A percentile compares a stretch with the other conserved stretches of the same genome.
These are phyloP conservation scores for Nicotiana otophora DNA, from an alignment of 257 asterid species.

Conservation along the genomic window DNA sequence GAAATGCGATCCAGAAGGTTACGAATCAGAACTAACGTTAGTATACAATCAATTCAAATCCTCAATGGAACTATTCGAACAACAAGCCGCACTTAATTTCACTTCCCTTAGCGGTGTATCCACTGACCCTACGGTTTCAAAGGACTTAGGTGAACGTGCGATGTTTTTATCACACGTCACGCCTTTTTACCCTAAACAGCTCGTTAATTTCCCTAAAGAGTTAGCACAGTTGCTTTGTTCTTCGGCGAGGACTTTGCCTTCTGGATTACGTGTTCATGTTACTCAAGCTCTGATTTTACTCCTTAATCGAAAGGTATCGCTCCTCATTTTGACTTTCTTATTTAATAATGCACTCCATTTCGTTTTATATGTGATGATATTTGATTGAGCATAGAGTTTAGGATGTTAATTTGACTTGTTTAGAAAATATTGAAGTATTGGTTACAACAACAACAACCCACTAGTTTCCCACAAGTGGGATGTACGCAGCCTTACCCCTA, in stretches of 20 bases:
- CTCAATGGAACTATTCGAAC: conserved; percentile 69
- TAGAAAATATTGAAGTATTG: not conserved
- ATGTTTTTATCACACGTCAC: conserved; percentile 82
- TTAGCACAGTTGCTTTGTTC: conserved; percentile 53
- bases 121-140: conserved; percentile 55
- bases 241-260: conserved; percentile 55
- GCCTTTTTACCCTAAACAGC: conserved; percentile 52
- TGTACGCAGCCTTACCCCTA: too few relatives aligned
- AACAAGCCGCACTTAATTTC: conserved; percentile 73
- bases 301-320: conserved; percentile 57
- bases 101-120: conserved; percentile 69
- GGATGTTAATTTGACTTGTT: not conserved
- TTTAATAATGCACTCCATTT: not conserved
- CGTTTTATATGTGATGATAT: not conserved
- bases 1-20: conserved; percentile 91
- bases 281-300: conserved; percentile 74
- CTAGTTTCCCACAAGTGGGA: too few relatives aligned
- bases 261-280: conserved; percentile 61
- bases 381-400: not conserved
- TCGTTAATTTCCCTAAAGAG: conserved; percentile 53
- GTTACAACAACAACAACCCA: not conserved
- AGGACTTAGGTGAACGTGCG: conserved; percentile 65
- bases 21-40: conserved; percentile 47
- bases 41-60: conserved; percentile 73
- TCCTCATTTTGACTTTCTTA: not conserved